Evolutionary conservation across 257 asterid species (phyloP), one percentile per base, ranked within the genome.

Genomic region (Penstemon newberryi): DNA sequence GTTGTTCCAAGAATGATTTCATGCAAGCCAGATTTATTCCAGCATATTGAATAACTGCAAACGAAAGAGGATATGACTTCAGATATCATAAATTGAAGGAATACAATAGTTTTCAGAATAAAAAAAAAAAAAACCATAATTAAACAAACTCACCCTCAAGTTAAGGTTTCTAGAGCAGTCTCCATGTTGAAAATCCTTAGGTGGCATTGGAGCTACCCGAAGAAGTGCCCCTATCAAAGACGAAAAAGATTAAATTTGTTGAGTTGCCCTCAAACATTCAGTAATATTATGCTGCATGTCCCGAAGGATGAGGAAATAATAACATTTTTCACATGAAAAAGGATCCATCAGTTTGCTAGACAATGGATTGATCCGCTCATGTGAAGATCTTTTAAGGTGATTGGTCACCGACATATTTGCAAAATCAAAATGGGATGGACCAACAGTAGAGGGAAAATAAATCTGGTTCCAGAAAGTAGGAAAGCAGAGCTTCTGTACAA

Each of bases 1-100:
- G 89, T 90, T 71, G 95, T 90, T 67, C 96, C 97, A 63, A 93
- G 97, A 73, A 88, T 76, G 66, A 90, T 97, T 79, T 93, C 99
- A 67, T 88, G 94, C 78, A 90, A 85, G 69, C 95, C 95, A 74
- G 79, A 79, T 62, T 54, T 81, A 68, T 80, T 88, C 96, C 97
- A 93, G 81, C 96, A 88, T 81, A 90, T 75, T n/a, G 99, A 88
- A 83, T 90, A 93, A 66, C 99, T 93, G 69, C 45, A 67, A 39
- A 75, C 62, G 37, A 71, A 52, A 50, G 58, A 73, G 68, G 36
- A 46, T 50, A 10, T 2, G 61, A 54, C 62, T 65, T 56, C 58
- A 70, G 72, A 70, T 15, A 70, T 44, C 62, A 60, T 54, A 58
- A 60, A 53, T 37, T 15, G 49, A 36, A 37, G 42, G 44, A 60